Base-by-base conservation (phyloP, 2,329 filamentous ascomycete genomes). In the Orbilia quercus region DNA sequence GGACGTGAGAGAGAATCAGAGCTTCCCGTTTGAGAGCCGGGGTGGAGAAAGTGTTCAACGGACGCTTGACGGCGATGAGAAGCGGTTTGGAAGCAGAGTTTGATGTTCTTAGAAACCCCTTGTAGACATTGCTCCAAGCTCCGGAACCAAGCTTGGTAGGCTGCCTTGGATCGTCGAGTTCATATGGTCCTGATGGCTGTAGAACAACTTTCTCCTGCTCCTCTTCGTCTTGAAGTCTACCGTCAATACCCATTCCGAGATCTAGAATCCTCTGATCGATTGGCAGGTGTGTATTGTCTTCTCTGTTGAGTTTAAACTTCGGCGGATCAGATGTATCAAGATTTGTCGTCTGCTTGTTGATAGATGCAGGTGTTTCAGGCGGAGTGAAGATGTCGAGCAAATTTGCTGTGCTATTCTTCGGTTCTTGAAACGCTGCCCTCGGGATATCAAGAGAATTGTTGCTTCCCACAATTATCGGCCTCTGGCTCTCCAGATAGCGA, bases 101-200 rank as follows among this genome's bases (percentile, higher is more conserved):
- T 22, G 38, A 5, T 23, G 48, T 23, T 58, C 47, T 20, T 42
- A 60, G 48, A 55, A 75, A 28, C 9, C 65, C 74, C 34, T 50
- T 40, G 57, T 67, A 62, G 0, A 78, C 77, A 22, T 50, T 66
- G 14, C 76, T 76, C 77, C 77, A 78, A 14, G 74, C 77, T 3
- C 77, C 77, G 9, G 64, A 72, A 14, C 77, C 77, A 25, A 77
- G 74, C 20, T 72, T 71, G 11, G 63, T 58, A 1, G 69, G 31
- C 20, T 67, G 48, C 14, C 28, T 51, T 4, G 66, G 18, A 45
- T 71, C 31, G 25, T 71, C 66, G 7, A 71, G 51, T 22, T 71
- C 50, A 23, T 64, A 71, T 6, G 12, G 7, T 9, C 59, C 66
- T 7, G 18, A 38, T 12, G 45, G 58, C 23, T 63, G 28, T 1